phyloP scores from a whole-genome alignment of 768 basidiomycete genomes.

The Gloeostereum incarnatum region DNA sequence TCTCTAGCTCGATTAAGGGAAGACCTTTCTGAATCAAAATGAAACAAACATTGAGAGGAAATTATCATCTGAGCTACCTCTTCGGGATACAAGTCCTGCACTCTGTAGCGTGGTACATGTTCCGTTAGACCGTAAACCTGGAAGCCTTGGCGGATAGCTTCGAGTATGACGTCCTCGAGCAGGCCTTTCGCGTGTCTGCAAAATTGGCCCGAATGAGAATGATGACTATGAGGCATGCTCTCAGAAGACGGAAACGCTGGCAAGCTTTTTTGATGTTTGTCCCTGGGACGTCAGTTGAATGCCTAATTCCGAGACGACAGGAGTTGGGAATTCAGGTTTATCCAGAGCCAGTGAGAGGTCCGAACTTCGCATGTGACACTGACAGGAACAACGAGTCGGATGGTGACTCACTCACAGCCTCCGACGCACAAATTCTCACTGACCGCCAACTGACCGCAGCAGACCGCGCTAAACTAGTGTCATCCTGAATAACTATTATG shows the following conservation, averaged over 20 bases:
- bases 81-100: constrained; percentile 85
- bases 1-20: constrained; percentile 36
- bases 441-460: too few relatives aligned
- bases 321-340: too few relatives aligned
- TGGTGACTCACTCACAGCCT: neutral
- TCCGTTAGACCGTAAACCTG: constrained; percentile 82
- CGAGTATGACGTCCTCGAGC: constrained; percentile 72
- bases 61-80: constrained; percentile 51
- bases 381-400: neutral
- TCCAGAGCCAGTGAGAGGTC: too few relatives aligned
- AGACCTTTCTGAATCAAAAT: constrained; percentile 39
- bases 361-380: too few relatives aligned
- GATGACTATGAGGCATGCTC: constrained; percentile 63
- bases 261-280: too few relatives aligned
- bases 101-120: constrained; percentile 85
- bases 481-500: too few relatives aligned
- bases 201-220: constrained; percentile 91
- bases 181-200: constrained; percentile 82
- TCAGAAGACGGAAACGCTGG: too few relatives aligned
- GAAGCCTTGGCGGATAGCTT: constrained; percentile 76
- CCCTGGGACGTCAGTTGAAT: too few relatives aligned
- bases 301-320: too few relatives aligned
- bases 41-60: constrained; percentile 7
- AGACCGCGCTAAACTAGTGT: too few relatives aligned
- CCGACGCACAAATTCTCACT: neutral